These are phyloP conservation scores for Echinochloa phyllopogon DNA, from an alignment of 176 grass and related monocot species.

Conservation along the genomic window DNA sequence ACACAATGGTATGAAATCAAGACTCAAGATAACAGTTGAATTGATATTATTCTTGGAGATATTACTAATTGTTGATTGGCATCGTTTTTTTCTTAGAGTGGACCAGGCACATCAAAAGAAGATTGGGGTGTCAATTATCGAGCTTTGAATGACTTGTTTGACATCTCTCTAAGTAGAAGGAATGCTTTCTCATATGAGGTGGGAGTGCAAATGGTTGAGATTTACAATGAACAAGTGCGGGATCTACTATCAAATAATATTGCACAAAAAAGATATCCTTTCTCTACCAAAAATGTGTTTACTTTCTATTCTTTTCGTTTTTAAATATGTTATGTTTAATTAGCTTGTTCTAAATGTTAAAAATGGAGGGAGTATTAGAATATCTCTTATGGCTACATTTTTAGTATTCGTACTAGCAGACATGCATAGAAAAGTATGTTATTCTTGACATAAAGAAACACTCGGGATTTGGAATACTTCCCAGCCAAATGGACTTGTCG, in stretches of 20 bases:
- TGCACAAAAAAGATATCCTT: constrained; percentile 99
- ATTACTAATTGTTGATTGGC: constrained; percentile 26
- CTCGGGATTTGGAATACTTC: constrained; percentile 93
- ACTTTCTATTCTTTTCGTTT: not conserved
- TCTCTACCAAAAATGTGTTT: constrained; percentile 5
- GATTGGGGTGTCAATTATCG: constrained; percentile 99
- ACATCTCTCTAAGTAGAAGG: constrained; percentile 84
- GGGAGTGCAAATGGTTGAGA: constrained; percentile 98
- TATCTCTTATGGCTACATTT: not conserved
- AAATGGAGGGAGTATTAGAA: not conserved
- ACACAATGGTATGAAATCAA: constrained; percentile 79
- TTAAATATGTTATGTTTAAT: not conserved
- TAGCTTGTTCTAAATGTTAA: too few relatives aligned
- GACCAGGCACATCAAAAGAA: constrained; percentile 87
- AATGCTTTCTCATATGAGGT: constrained; percentile 92
- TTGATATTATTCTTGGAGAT: constrained; percentile 15
- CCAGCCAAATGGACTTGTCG: constrained; percentile 87
- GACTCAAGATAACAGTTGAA: constrained; percentile 21
- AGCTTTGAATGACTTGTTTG: constrained; percentile 94
- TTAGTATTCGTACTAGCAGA: constrained; percentile 2
- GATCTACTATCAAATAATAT: constrained; percentile 92
- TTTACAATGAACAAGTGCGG: constrained; percentile 99
- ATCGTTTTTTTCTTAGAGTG: constrained; percentile 64
- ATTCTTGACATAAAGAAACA: constrained; percentile 68
- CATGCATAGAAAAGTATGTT: constrained; percentile 30